Percentiles rank a stretch among this genome's conserved stretches.
Conservation (phyloP, 2,329 filamentous ascomycete species). For the Verticillium tricorpus region DNA sequence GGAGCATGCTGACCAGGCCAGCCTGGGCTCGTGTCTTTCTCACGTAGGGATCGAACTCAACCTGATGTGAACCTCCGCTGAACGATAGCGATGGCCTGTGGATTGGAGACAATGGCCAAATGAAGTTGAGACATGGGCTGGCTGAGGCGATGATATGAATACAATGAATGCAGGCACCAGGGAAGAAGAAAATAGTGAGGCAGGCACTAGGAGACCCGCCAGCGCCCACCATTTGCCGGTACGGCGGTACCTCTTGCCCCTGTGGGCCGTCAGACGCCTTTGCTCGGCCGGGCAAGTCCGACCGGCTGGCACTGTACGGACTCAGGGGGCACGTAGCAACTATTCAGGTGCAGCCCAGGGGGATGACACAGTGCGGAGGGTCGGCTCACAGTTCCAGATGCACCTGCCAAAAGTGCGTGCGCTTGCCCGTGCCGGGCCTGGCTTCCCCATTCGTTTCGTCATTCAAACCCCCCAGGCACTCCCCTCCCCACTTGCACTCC, state of each 20-base stretch:
- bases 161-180: background rate
- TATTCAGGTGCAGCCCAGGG: background rate
- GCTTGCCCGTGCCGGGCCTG: background rate
- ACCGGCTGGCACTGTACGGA: background rate
- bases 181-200: background rate
- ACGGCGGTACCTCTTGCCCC: background rate
- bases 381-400: background rate
- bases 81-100: background rate
- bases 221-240: background rate
- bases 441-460: background rate
- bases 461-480: background rate
- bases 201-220: background rate
- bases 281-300: background rate
- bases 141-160: background rate
- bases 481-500: background rate
- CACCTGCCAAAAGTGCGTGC: background rate
- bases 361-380: background rate
- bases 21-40: background rate
- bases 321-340: background rate
- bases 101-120: background rate
- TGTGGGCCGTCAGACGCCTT: background rate
- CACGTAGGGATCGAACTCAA: too few relatives aligned
- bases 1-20: background rate
- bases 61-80: background rate
- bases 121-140: background rate